Evolutionary conservation across 768 basidiomycete genomes (phyloP), one percentile per base, ranked within the genome.

Genomic region (Coprinopsis cinerea): DNA sequence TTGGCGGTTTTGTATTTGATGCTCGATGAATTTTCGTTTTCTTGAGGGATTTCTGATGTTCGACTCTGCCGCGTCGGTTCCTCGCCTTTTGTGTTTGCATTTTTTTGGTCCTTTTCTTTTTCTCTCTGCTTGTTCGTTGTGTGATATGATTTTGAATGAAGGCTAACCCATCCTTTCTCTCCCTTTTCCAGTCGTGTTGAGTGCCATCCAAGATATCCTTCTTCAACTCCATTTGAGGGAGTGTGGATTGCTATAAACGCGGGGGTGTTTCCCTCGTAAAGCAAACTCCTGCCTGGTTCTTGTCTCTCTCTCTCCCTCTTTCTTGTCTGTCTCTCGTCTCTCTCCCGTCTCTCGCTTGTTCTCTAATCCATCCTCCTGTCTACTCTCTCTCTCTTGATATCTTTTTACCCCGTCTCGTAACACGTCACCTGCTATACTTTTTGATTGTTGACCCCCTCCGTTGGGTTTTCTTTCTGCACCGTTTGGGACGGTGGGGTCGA

Each of bases 181-280:
- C 28, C 23, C 25, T 42, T 45, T 42, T n/a, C n/a, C 51, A 79
- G 77, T 92, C 70, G 88, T 92, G 30, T 67, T 92, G 61, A 88
- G 83, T 60, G 88, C 90, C 2, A 90, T 92, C 57, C 90, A 91
- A 64, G 90, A 92, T 58, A 92, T 92, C 59, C 79, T 92, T 28
- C 74, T 92, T 46, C 90, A 92, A 60, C 74, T 90, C 28, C 89
- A 92, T 63, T 70, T 92, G 53, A 80, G 89, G 53, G 90, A 92
- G 64, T 92, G 89, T 57, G 89, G 90, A 48, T 75, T 92, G 55
- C 74, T 92, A 66, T 88, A 70, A 57, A 39, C 30, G n/a, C n/a
- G n/a, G n/a, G n/a, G n/a, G n/a, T n/a, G n/a, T n/a, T n/a, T n/a
- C n/a, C n/a, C n/a, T n/a, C n/a, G n/a, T n/a, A 32, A 15, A 32